Evolutionary conservation across 352 stramenopile genomes (phyloP), one percentile per base, ranked within the genome.

Genomic region (Pythium pyrilobum): DNA sequence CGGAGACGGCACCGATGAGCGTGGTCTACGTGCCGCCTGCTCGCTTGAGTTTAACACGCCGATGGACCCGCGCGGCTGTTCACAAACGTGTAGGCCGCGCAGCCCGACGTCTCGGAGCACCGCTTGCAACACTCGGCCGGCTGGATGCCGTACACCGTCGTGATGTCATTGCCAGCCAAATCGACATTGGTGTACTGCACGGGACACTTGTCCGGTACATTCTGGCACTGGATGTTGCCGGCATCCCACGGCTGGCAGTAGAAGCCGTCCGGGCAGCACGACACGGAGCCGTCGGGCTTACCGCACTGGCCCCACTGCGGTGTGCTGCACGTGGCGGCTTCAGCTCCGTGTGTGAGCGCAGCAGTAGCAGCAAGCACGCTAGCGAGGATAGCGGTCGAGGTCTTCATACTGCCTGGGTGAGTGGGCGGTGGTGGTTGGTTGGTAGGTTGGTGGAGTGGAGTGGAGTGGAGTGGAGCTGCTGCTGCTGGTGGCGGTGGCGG

Each of bases 201-300:
- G 6, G 54, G 28, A 52, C 67, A 80, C 47, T 69, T 56, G 20
- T 13, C 45, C 0, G 70, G 70, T 18, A 59, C 32, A 8, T 34
- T 23, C 29, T 72, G 60, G 39, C 69, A 79, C 46, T 79, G 70
- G 38, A 66, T 69, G 57, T 66, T 62, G 29, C 45, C 27, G 7
- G 53, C 23, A 47, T 64, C 66, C 71, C 67, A 77, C 1, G 62
- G 61, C 55, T 71, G 64, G 29, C 67, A 81, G 56, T 73, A 77
- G 45, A 64, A 55, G 31, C 61, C 63, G 18, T 58, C 56, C 20
- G 65, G 61, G 37, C 66, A 81, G 55, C 71, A 36, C 24, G 24
- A 31, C 7, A 37, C 20, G 10, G 20, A 33, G 15, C 25, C 41
- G 28, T 48, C 27, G 25, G 13, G 18, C 25, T 34, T 48, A 20